These are phyloP conservation scores for Suillus decipiens DNA, from an alignment of 768 basidiomycete genomes.

Conservation along the genomic window DNA sequence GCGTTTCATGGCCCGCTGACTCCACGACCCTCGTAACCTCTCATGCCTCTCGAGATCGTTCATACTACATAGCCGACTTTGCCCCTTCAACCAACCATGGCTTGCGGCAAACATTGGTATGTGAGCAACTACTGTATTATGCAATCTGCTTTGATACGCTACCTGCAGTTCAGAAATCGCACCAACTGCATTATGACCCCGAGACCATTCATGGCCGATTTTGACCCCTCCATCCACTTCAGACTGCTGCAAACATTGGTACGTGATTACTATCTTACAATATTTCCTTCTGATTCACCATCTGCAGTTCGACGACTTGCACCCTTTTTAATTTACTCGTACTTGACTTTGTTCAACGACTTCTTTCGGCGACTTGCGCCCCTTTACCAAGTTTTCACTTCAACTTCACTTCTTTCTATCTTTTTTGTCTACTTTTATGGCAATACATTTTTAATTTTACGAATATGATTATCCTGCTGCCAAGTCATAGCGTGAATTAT, in stretches of 20 bases:
- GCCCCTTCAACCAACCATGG: neutral
- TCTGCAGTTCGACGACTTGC: neutral
- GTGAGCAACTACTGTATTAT: neutral
- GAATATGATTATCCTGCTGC: neutral
- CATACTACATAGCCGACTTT: neutral
- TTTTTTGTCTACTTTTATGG: neutral
- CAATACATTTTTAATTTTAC: neutral
- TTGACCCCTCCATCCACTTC: neutral
- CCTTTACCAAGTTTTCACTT: neutral
- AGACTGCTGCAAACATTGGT: neutral
- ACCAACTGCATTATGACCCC: neutral
- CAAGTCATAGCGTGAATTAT: neutral
- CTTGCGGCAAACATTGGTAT: neutral
- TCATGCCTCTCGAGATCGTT: neutral
- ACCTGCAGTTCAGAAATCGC: neutral
- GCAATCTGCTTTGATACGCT: neutral
- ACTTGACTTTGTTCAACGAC: neutral
- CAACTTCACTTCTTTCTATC: neutral
- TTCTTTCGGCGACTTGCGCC: neutral
- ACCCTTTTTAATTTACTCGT: neutral
- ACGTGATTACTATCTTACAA: neutral
- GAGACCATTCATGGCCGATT: neutral
- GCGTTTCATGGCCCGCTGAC: neutral
- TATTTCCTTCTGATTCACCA: neutral
- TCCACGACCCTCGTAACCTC: neutral